Evolutionary conservation across 306 rosid species (phyloP).

Genomic region (Rosa multiflora): DNA sequence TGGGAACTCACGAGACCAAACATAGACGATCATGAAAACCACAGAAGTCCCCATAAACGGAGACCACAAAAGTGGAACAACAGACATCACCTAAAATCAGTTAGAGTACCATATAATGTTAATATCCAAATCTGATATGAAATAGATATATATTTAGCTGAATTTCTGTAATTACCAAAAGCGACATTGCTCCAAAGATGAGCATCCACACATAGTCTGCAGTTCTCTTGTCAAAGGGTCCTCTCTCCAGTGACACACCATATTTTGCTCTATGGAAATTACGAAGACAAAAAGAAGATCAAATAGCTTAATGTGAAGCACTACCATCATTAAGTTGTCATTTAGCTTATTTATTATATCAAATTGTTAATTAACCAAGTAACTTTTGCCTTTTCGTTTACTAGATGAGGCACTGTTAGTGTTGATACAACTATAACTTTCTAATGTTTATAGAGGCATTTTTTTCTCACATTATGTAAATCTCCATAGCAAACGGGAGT

Average conservation of each 20-base stretch:
- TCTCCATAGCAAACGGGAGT: conserved; percentile 45
- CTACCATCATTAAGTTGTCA: not conserved
- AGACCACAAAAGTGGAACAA: conserved; percentile 35
- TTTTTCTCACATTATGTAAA: conserved; percentile 54
- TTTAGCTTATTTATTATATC: too few relatives aligned
- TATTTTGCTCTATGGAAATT: conserved; percentile 55
- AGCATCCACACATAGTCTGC: conserved; percentile 81
- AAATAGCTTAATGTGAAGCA: not conserved
- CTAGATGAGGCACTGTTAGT: too few relatives aligned
- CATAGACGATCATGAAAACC: conserved; percentile 66
- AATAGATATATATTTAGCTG: not conserved
- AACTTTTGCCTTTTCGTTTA: too few relatives aligned
- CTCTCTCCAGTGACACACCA: conserved; percentile 75
- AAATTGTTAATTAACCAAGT: too few relatives aligned
- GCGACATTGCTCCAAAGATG: conserved; percentile 64
- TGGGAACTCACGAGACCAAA: conserved; percentile 83
- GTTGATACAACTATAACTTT: too few relatives aligned
- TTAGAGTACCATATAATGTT: not conserved
- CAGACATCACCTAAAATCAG: conserved; percentile 50
- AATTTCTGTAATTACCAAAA: conserved; percentile 46
- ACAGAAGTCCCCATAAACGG: conserved; percentile 58
- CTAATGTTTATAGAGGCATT: not conserved
- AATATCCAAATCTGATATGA: not conserved
- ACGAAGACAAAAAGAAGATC: not conserved
- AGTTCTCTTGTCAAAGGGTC: conserved; percentile 77